These are phyloP conservation scores for Vitis labrusca DNA, from an alignment of 164 flowering plant species.

Conservation along the genomic window DNA sequence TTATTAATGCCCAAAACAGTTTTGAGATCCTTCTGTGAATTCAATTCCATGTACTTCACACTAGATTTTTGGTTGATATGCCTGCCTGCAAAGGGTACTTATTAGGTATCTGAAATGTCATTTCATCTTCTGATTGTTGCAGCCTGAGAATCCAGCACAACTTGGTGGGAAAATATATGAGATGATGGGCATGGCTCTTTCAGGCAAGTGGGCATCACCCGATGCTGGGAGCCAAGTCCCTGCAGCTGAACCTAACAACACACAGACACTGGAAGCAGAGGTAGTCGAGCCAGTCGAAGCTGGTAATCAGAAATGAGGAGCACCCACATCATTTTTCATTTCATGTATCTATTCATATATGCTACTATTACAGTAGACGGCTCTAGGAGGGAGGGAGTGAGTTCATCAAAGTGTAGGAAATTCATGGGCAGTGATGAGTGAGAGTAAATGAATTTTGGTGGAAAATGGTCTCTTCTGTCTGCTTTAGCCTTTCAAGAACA, in stretches of 20 bases:
- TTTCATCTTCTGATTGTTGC: constrained; percentile 22
- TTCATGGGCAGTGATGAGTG: too few species aligned
- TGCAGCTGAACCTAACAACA: constrained; percentile 8
- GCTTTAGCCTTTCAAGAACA: too few species aligned
- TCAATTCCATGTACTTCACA: not conserved
- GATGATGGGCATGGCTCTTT: constrained; percentile 89
- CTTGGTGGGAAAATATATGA: constrained; percentile 97
- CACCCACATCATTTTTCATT: too few species aligned
- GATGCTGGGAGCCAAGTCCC: constrained; percentile 29
- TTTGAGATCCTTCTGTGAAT: not conserved
- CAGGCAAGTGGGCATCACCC: constrained; percentile 61
- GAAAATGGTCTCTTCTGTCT: too few species aligned
- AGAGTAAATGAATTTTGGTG: too few species aligned
- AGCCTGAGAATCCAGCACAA: constrained; percentile 96
- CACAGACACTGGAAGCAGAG: constrained; percentile 66
- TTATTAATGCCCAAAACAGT: not conserved
- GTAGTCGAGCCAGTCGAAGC: constrained; percentile 74
- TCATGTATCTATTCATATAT: too few species aligned
- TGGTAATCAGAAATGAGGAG: constrained; percentile 50
- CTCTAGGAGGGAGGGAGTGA: too few species aligned
- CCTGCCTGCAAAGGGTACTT: not conserved
- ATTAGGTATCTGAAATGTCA: not conserved
- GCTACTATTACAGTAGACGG: too few species aligned
- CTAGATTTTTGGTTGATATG: not conserved
- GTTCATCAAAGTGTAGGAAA: too few species aligned